phyloP scores from a whole-genome alignment of 23 red algal species.

The Gracilaria vermiculophylla region DNA sequence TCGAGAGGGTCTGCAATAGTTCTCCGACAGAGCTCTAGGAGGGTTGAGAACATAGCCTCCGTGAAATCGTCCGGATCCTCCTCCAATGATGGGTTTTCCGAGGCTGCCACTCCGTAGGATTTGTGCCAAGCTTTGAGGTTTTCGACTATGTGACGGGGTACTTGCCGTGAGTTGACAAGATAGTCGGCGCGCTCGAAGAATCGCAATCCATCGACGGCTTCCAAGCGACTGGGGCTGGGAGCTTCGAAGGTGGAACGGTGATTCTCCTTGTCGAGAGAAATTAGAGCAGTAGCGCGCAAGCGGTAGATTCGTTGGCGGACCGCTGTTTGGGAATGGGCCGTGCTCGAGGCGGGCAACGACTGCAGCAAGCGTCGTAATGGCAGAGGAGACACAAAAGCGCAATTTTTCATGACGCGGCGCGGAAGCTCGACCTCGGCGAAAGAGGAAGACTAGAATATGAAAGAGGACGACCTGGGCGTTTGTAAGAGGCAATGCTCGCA shows the following conservation, averaged over 20 bases:
- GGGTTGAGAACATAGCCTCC: conserved; percentile 80
- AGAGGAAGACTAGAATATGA: too few species aligned
- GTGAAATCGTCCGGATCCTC: conserved; percentile 63
- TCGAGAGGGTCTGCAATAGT: conserved; percentile 30
- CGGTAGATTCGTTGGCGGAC: neutral
- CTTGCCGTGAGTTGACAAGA: neutral
- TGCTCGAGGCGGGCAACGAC: neutral
- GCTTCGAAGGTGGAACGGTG: neutral
- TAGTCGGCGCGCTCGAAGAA: conserved; percentile 39
- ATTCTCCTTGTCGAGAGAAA: neutral
- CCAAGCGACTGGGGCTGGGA: neutral
- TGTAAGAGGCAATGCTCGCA: too few species aligned
- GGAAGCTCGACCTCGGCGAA: neutral
- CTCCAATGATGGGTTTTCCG: neutral
- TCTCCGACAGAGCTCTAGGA: conserved; percentile 76
- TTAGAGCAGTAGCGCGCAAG: neutral
- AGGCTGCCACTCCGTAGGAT: conserved; percentile 50
- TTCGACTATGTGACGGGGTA: neutral
- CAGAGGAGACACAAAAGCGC: neutral
- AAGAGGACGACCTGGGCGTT: too few species aligned
- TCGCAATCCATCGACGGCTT: conserved; percentile 27
- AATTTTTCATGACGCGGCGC: neutral
- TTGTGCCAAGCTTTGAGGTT: conserved; percentile 53
- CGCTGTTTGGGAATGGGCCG: neutral
- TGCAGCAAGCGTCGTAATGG: neutral